Percentiles rank a stretch among this genome's conserved stretches.
Evolutionary conservation across 75 land plant genomes (phyloP).

Genomic region (Pinus albicaulis): DNA sequence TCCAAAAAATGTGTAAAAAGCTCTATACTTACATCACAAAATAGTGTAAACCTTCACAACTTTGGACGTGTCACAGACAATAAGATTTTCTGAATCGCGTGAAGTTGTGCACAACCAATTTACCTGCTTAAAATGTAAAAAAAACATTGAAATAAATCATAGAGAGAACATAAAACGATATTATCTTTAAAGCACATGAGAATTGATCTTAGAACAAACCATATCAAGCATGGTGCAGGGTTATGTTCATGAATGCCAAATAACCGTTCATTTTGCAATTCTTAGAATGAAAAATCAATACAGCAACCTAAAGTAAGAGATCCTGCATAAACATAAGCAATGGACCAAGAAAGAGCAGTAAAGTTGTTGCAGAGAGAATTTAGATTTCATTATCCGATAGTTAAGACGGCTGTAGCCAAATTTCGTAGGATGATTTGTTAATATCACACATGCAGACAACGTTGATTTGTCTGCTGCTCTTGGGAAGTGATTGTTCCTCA

Average conservation of each 20-base stretch:
- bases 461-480: no score
- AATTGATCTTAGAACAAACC: neutral
- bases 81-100: conserved; percentile 64
- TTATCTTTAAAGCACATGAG: neutral
- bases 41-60: conserved; percentile 60
- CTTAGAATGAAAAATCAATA: neutral
- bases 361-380: no score
- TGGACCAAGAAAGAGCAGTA: no score
- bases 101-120: conserved; percentile 88
- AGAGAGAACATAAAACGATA: neutral
- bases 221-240: neutral
- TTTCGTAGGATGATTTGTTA: no score
- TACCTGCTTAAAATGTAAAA: conserved; percentile 45
- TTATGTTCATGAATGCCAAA: neutral
- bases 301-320: neutral
- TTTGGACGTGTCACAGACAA: conserved; percentile 88
- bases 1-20: no score
- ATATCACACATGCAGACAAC: no score
- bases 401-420: no score
- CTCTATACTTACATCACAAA: conserved; percentile 9
- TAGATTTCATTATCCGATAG: no score
- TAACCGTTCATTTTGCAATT: neutral
- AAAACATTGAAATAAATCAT: neutral
- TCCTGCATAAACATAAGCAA: no score
- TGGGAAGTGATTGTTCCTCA: no score